A percentile compares a stretch with the other conserved stretches of the same genome.
Conservation (phyloP, 2,329 filamentous ascomycete genomes). For the Colletotrichum sp. region DNA sequence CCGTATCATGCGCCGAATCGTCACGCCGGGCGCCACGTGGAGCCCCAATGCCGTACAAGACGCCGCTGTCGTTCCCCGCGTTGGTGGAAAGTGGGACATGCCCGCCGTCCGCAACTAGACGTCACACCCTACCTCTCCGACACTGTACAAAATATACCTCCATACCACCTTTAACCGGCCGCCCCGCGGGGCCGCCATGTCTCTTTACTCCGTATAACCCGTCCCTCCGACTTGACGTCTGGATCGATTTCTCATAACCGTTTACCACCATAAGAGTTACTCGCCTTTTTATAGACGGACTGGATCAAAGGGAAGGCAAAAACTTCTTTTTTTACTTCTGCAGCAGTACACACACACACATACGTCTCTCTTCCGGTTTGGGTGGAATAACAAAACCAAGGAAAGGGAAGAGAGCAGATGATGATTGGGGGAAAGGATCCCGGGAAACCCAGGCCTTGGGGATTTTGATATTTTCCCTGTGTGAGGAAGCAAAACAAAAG, state of each 20-base stretch:
- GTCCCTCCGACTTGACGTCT: conserved; percentile 18
- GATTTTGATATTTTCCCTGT: neutral
- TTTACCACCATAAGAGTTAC: conserved; percentile 1
- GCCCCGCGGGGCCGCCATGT: neutral
- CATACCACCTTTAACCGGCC: neutral
- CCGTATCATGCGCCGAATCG: conserved; percentile 17
- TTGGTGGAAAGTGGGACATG: conserved; percentile 17
- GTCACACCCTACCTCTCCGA: neutral
- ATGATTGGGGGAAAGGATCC: neutral
- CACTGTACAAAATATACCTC: conserved; percentile 12
- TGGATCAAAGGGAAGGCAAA: neutral
- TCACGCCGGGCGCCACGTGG: conserved; percentile 2
- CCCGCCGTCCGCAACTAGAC: conserved; percentile 11
- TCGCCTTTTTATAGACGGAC: conserved; percentile 18
- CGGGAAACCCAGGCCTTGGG: conserved; percentile 2
- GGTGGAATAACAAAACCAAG: neutral
- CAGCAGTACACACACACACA: neutral
- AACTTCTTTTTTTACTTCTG: neutral
- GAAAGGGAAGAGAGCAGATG: neutral
- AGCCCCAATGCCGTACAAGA: neutral
- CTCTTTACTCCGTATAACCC: neutral
- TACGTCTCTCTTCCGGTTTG: neutral
- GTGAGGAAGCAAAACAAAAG: neutral
- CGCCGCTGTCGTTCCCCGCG: neutral
- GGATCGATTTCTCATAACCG: conserved; percentile 15